Evolutionary conservation across 805 yeast species (phyloP), one percentile per base, ranked within the genome.

Genomic region (Candida ulmi): DNA sequence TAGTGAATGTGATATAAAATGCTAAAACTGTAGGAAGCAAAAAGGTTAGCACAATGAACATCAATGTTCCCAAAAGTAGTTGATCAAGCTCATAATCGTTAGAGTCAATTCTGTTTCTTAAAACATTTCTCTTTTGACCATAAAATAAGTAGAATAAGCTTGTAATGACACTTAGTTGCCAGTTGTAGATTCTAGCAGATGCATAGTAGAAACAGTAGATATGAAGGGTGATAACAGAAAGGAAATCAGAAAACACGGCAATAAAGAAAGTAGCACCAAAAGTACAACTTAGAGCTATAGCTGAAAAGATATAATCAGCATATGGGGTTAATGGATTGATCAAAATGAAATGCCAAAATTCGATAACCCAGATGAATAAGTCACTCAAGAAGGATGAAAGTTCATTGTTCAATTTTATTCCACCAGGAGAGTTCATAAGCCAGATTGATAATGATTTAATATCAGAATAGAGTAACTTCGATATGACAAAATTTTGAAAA

Each of bases 401-500:
- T 52, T 88, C 96, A 43, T 78, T 81, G 58, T 93, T 93, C 38
- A 93, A 72, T 55, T 93, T 93, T 51, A 93, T 79, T 4, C 99
- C 99, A 13, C 91, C 95, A 0, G 99, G 99, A 52, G 90, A 84
- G 44, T 79, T 73, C 68, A 88, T 87, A 28, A 93, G 68, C 90
- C 95, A 84, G 0, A 65, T 48, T 3, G 90, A 77, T 29, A 80
- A 57, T 3, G 55, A 44, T 16, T 69, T 62, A 32, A 81, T 60
- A n/a, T 68, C 66, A 26, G 63, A 54, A 39, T 75, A 74, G 12
- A 82, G 45, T 1, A 68, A 41, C 18, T 53, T 54, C 30, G 70
- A 62, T 12, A 78, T 60, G 5, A 62, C 21, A 5, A 37, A 31
- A n/a, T 58, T 43, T 32, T 57, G 54, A 28, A 71, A 37, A 38